phyloP scores from a whole-genome alignment of 192 early-diverging fungal genomes.

The Entomortierella lignicola region DNA sequence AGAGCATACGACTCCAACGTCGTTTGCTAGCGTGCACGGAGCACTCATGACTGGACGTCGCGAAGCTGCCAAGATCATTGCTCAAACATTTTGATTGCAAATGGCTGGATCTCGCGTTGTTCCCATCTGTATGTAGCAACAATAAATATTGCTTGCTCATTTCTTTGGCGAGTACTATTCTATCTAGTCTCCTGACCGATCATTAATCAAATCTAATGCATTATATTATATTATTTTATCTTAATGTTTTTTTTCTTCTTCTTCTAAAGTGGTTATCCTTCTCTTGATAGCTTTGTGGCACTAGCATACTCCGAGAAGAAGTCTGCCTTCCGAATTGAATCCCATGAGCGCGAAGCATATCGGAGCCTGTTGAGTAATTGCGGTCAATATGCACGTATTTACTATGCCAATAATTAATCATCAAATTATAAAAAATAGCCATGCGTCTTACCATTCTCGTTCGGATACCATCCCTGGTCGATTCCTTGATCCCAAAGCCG shows the following conservation, averaged over 20 bases:
- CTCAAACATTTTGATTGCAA: slow-evolving; percentile 16
- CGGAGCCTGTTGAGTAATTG: slow-evolving; percentile 17
- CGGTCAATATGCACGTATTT: too few species aligned
- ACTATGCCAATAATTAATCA: too few species aligned
- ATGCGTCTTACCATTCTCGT: slow-evolving; percentile 31
- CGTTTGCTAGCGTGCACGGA: slow-evolving; percentile 61
- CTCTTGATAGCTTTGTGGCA: slow-evolving; percentile 27
- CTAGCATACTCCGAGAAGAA: slow-evolving; percentile 33
- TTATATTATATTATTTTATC: too few species aligned
- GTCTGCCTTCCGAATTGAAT: slow-evolving; percentile 35
- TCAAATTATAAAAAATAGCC: not conserved
- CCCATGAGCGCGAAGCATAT: slow-evolving; percentile 35
- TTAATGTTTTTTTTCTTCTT: too few species aligned
- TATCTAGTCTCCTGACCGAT: too few species aligned
- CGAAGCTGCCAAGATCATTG: slow-evolving; percentile 45
- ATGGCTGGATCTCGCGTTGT: not conserved
- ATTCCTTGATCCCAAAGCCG: slow-evolving; percentile 35
- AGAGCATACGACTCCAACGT: slow-evolving; percentile 56
- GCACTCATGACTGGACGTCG: slow-evolving; percentile 58
- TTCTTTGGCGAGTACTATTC: too few species aligned
- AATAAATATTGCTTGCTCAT: too few species aligned
- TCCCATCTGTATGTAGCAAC: not conserved
- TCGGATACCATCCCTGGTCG: slow-evolving; percentile 39
- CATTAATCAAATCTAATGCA: too few species aligned
- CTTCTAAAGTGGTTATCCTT: slow-evolving; percentile 8